Evolutionary conservation across 23 red algal species (phyloP), one percentile per base, ranked within the genome.

Genomic region (Pyropia yezoensis): DNA sequence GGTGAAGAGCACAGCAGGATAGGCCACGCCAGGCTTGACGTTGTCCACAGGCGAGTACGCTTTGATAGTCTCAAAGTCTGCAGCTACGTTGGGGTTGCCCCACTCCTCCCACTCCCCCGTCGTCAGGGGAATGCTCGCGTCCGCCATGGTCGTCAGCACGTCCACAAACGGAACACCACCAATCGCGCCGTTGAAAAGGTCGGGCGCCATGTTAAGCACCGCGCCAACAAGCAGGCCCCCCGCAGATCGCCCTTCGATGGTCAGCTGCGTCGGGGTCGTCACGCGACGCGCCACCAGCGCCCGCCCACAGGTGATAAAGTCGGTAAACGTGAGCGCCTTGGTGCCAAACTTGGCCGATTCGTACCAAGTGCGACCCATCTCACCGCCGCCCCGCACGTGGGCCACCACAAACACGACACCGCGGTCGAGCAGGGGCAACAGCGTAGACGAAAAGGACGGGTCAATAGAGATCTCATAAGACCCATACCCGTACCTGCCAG

Each of bases 131-230:
- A 92, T 92, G 15, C 76, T 71, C 53, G 79, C 61, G 62, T 92
- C 88, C 20, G 77, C 75, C 88, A 92, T 92, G 29, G 88, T 92
- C 32, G 74, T 92, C 71, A 92, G 49, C 45, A 92, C 88, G 59
- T 92, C 88, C 15, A 92, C 88, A 71, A 92, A 92, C 18, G 88
- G 88, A 7, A 92, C 88, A n/a, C 74, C 77, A 11, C 79, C 88
- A 59, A 85, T 56, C 7, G 78, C 88, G 17, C 55, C 88, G 22
- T 63, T 58, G 75, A 92, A 92, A 14, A 92, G 58, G 18, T 85
- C 88, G 34, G 88, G 88, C 21, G 70, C 66, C 88, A 92, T 92
- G 54, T 92, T 92, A 3, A 92, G 47, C 11, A 83, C 81, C 3
- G 77, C 88, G 4, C 88, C 88, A 7, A 92, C 76, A 27, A 92